Conservation (phyloP, 2,329 filamentous ascomycete genomes). For the Apiospora malaysiana region DNA sequence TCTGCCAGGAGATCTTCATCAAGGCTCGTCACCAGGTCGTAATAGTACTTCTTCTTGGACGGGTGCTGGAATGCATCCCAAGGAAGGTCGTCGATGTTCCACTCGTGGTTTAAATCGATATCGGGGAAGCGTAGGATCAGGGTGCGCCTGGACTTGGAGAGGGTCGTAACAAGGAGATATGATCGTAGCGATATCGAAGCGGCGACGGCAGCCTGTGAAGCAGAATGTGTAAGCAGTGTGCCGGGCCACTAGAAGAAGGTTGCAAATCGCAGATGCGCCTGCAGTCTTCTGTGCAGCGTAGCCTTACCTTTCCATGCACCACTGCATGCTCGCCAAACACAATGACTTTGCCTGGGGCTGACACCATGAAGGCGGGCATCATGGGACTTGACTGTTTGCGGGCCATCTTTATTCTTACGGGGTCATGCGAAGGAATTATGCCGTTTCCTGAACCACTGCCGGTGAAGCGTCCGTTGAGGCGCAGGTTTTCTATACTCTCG, state of each 20-base stretch:
- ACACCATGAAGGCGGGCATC: conserved; percentile 96
- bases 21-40: conserved; percentile 83
- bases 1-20: conserved; percentile 83
- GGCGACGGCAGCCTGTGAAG: conserved; percentile 79
- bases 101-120: conserved; percentile 86
- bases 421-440: conserved; percentile 32
- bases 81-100: conserved; percentile 91
- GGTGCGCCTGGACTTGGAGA: conserved; percentile 89
- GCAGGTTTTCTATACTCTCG: conserved; percentile 36
- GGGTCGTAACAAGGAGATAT: conserved; percentile 92
- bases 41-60: conserved; percentile 92
- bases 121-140: conserved; percentile 91
- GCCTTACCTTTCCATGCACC: conserved; percentile 86
- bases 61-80: conserved; percentile 83
- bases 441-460: conserved; percentile 40
- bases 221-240: background rate
- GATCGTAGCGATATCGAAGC: conserved; percentile 94
- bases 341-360: conserved; percentile 96
- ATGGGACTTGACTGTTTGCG: conserved; percentile 68
- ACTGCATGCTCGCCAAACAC: conserved; percentile 98
- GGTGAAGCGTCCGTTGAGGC: conserved; percentile 40
- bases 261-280: background rate
- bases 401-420: conserved; percentile 46
- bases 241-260: background rate
- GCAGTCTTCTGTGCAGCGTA: background rate